phyloP scores from a whole-genome alignment of 2,329 filamentous ascomycete species.

The Remersonia thermophila region DNA sequence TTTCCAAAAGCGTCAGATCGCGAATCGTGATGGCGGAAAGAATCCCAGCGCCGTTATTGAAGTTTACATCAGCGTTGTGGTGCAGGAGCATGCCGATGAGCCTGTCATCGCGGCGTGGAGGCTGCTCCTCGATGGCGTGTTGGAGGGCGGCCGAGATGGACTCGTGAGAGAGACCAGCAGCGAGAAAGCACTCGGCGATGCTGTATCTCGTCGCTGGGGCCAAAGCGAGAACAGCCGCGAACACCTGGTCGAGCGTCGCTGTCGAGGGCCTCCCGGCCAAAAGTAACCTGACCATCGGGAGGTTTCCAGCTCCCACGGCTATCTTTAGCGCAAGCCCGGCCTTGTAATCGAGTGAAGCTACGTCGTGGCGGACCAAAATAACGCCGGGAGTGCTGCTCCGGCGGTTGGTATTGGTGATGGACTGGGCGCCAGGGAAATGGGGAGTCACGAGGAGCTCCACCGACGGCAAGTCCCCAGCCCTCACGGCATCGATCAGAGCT shows the following conservation, averaged over 20 bases:
- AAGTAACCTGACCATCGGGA: slow-evolving; percentile 32
- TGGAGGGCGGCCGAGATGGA: slow-evolving; percentile 38
- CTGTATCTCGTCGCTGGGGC: slow-evolving; percentile 31
- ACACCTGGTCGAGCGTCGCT: slow-evolving; percentile 35
- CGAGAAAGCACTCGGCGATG: slow-evolving; percentile 38
- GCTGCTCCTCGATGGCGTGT: slow-evolving; percentile 37
- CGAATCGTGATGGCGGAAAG: slow-evolving; percentile 35
- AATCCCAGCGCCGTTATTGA: slow-evolving; percentile 38
- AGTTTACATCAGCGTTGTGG: slow-evolving; percentile 42
- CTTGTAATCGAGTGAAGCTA: slow-evolving; percentile 41
- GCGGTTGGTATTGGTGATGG: slow-evolving; percentile 17
- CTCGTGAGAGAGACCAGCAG: slow-evolving; percentile 33
- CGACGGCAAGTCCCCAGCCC: slow-evolving; percentile 35
- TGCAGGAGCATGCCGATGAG: slow-evolving; percentile 41
- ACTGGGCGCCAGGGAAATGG: slow-evolving; percentile 28
- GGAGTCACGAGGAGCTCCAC: slow-evolving; percentile 38
- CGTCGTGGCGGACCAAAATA: slow-evolving; percentile 32
- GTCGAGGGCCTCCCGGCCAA: slow-evolving; percentile 34
- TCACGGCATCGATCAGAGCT: slow-evolving; percentile 36
- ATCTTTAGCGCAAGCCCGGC: slow-evolving; percentile 38
- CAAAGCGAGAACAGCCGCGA: slow-evolving; percentile 35
- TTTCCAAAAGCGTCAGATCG: slow-evolving; percentile 33
- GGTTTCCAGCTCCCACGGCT: slow-evolving; percentile 34
- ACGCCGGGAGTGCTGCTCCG: slow-evolving; percentile 21
- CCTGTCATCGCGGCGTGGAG: slow-evolving; percentile 34